These are phyloP conservation scores for Cinnamomum chago DNA, from an alignment of 164 flowering plant species.

Conservation along the genomic window DNA sequence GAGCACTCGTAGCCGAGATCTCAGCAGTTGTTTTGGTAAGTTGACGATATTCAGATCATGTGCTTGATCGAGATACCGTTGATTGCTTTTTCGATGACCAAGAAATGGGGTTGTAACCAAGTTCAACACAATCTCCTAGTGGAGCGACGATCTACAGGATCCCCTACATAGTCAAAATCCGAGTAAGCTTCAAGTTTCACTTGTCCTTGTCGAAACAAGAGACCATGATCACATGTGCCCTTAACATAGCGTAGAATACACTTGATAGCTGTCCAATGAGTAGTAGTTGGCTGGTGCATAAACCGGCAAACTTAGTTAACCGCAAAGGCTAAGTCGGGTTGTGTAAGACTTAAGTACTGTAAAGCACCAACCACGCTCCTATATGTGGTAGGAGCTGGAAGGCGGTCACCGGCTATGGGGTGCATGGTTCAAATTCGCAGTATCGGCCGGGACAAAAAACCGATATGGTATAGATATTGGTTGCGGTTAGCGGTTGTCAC, in stretches of 20 bases:
- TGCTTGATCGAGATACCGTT: too few species aligned
- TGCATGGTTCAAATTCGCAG: too few species aligned
- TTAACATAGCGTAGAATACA: not conserved
- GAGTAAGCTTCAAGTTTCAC: not conserved
- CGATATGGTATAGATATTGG: too few species aligned
- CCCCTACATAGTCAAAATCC: not conserved
- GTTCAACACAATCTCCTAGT: not conserved
- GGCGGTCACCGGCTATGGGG: not conserved
- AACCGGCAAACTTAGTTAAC: too few species aligned
- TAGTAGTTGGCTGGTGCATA: not conserved
- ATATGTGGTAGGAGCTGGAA: not conserved
- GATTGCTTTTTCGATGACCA: too few species aligned
- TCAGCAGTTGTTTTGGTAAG: too few species aligned
- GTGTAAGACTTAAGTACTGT: not conserved
- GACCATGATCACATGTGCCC: not conserved
- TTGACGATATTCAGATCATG: too few species aligned
- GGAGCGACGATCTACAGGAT: not conserved
- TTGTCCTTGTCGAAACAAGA: not conserved
- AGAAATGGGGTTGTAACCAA: too few species aligned
- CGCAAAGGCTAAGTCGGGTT: not conserved
- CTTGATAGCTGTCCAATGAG: not conserved
- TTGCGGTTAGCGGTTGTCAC: too few species aligned
- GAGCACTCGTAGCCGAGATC: too few species aligned
- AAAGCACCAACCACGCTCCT: not conserved
- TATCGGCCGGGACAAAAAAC: too few species aligned